Evolutionary conservation across 2,329 filamentous ascomycete species (phyloP).

Genomic region (Fusarium burgessii): DNA sequence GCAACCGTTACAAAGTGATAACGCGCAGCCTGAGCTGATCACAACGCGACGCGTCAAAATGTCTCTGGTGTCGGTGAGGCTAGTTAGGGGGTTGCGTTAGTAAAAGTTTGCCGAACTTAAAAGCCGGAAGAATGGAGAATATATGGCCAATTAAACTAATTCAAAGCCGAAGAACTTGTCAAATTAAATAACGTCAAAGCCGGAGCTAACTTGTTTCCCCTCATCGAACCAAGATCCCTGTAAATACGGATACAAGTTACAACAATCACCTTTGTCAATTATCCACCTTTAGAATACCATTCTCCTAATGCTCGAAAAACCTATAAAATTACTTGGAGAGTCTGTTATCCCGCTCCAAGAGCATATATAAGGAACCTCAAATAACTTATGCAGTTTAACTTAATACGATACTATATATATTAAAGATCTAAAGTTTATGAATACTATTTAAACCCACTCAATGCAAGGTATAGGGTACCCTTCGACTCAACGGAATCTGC

Average conservation of each 20-base stretch:
- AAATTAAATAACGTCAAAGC: slow-evolving; percentile 14
- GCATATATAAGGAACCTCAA: not conserved
- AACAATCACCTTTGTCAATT: not conserved
- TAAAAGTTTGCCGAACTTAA: not conserved
- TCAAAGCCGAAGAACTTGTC: not conserved
- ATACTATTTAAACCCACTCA: not conserved
- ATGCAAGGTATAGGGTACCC: not conserved
- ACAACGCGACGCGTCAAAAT: not conserved
- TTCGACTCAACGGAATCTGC: too few relatives aligned
- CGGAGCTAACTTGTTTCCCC: slow-evolving; percentile 6
- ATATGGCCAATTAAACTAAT: not conserved
- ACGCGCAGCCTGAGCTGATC: not conserved
- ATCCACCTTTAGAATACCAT: not conserved
- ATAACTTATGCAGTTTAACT: not conserved
- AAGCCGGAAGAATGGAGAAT: accelerated
- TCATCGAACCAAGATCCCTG: not conserved
- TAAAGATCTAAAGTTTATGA: not conserved
- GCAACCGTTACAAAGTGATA: too few relatives aligned
- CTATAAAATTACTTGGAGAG: not conserved
- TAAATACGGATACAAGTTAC: not conserved
- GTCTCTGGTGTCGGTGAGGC: not conserved
- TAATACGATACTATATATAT: not conserved
- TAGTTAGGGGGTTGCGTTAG: not conserved
- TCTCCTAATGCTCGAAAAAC: not conserved
- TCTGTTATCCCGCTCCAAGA: not conserved